Conservation (phyloP, 1,284 basidiomycete species). For the Cerrena zonata region DNA sequence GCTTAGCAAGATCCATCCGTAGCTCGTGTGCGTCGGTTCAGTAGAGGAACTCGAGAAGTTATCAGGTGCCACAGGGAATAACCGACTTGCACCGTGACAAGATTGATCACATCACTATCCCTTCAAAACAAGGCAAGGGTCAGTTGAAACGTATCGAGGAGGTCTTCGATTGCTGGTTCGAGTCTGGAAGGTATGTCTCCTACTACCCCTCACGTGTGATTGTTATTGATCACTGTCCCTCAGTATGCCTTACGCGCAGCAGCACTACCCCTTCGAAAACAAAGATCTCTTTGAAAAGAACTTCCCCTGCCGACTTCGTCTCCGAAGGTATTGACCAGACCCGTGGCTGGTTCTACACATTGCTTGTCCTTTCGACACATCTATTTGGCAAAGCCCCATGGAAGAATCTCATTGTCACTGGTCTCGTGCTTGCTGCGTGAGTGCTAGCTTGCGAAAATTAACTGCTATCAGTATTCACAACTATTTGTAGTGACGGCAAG, state of each 20-base stretch:
- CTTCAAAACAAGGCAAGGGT: conserved; percentile 87
- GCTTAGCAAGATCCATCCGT: neutral
- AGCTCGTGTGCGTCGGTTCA: conserved; percentile 87
- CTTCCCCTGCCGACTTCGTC: conserved; percentile 97
- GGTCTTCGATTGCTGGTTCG: conserved; percentile 99
- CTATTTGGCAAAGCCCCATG: conserved; percentile 91
- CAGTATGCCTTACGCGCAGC: conserved; percentile 98
- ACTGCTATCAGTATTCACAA: neutral
- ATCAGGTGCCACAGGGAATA: conserved; percentile 81
- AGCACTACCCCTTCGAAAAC: conserved; percentile 98
- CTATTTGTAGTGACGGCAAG: conserved; percentile 76
- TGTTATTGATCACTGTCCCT: neutral
- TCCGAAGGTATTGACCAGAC: conserved; percentile 96
- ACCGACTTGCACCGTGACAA: conserved; percentile 93
- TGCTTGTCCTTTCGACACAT: conserved; percentile 92
- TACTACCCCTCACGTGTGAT: neutral
- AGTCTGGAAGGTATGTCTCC: conserved; percentile 81
- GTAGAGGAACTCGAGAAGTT: conserved; percentile 84
- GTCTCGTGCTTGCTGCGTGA: conserved; percentile 89
- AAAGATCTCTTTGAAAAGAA: conserved; percentile 78
- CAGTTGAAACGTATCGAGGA: conserved; percentile 85
- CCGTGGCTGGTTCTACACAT: conserved; percentile 98
- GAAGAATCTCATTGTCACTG: conserved; percentile 97
- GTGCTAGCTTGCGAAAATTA: conserved; percentile 25
- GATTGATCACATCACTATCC: conserved; percentile 95